These are phyloP conservation scores for Gynochthodes officinalis DNA, from an alignment of 257 asterid species.

Conservation along the genomic window DNA sequence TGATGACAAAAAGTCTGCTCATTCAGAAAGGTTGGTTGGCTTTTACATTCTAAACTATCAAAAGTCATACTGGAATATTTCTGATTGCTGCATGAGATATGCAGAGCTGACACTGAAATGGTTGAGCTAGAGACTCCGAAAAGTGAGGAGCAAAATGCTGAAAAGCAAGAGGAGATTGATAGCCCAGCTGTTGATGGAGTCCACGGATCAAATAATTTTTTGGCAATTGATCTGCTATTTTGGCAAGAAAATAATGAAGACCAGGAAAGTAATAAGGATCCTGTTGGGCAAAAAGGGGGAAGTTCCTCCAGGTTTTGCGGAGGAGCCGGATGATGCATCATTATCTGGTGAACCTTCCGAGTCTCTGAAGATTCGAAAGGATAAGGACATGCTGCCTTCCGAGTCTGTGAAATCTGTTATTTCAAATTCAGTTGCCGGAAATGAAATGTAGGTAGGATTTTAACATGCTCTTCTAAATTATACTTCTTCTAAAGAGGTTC, in stretches of 20 bases:
- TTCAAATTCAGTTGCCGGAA: conserved; percentile 40
- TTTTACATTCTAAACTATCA: conserved; percentile 18
- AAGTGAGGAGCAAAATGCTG: conserved; percentile 36
- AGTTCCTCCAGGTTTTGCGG: conserved; percentile 44
- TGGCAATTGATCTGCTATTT: no score
- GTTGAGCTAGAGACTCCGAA: conserved; percentile 38
- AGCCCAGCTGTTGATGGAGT: conserved; percentile 16
- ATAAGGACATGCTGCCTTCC: conserved; percentile 42
- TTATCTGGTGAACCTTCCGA: conserved; percentile 33
- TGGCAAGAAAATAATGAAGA: no score
- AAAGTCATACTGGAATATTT: conserved; percentile 9
- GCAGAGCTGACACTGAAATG: conserved; percentile 55
- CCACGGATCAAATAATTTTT: conserved; percentile 2
- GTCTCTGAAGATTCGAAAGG: conserved; percentile 46
- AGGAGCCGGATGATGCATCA: conserved; percentile 51
- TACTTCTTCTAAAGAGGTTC: neutral
- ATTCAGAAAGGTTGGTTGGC: conserved; percentile 54
- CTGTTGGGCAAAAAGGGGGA: conserved; percentile 42
- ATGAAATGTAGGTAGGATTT: conserved; percentile 42
- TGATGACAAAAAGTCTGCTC: conserved; percentile 39
- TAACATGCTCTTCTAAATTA: neutral
- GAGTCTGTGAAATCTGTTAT: conserved; percentile 36
- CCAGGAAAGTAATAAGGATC: conserved; percentile 21
- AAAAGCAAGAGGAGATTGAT: conserved; percentile 39
- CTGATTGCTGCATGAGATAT: conserved; percentile 32